Conservation (phyloP, 192 early-diverging fungal genomes). For the Mortierella alpina region DNA sequence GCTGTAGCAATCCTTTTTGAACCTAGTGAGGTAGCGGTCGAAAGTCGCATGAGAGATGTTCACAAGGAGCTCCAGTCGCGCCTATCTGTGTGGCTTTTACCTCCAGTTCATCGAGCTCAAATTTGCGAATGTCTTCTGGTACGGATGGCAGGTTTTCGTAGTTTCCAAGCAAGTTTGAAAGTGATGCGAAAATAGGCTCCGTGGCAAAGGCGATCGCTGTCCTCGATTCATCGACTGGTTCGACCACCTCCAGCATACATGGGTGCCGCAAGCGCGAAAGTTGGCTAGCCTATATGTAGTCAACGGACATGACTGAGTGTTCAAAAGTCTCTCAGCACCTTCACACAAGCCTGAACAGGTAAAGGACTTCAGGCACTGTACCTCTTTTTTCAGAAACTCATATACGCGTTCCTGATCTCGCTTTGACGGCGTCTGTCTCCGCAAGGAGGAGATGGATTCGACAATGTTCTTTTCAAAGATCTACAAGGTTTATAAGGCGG, state of each 20-base stretch:
- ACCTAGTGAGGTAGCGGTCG: slow-evolving; percentile 52
- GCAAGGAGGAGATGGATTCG: slow-evolving; percentile 61
- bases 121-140: slow-evolving; percentile 59
- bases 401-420: slow-evolving; percentile 60
- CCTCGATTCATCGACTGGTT: slow-evolving; percentile 77
- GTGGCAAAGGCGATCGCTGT: slow-evolving; percentile 79
- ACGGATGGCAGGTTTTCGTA: slow-evolving; percentile 57
- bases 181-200: slow-evolving; percentile 73
- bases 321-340: neutral
- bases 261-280: slow-evolving; percentile 83
- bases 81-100: slow-evolving; percentile 18
- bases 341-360: neutral
- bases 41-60: neutral
- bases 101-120: slow-evolving; percentile 83
- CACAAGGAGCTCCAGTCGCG: neutral
- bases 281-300: slow-evolving; percentile 66
- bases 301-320: slow-evolving; percentile 63
- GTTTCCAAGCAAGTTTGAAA: slow-evolving; percentile 73
- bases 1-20: slow-evolving; percentile 81
- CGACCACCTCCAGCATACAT: slow-evolving; percentile 77
- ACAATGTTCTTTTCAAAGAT: slow-evolving; percentile 81
- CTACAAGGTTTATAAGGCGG: slow-evolving; percentile 27
- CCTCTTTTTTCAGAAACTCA: slow-evolving; percentile 72
- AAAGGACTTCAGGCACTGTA: slow-evolving; percentile 16
- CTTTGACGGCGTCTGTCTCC: slow-evolving; percentile 57